Evolutionary conservation across 805 yeast species (phyloP).

Genomic region (Suhomyces emberorum): DNA sequence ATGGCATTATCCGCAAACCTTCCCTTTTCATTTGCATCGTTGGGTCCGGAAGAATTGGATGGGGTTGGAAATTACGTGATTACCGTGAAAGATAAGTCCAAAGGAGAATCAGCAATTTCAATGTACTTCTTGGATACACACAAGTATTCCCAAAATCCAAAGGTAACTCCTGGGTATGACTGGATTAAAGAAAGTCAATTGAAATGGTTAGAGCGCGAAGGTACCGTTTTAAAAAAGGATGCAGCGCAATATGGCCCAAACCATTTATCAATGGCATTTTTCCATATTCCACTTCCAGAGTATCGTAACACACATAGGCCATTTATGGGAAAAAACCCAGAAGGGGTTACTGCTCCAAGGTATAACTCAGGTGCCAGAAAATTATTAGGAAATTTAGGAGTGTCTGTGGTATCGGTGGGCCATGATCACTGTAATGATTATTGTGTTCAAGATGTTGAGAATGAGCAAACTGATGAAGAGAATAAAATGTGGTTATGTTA

Average conservation of each 20-base stretch:
- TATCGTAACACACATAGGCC: conserved; percentile 48
- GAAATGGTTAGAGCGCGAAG: conserved; percentile 45
- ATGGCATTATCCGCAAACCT: conserved; percentile 54
- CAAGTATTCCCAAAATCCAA: conserved; percentile 65
- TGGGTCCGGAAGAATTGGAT: conserved; percentile 64
- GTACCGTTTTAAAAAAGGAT: conserved; percentile 22
- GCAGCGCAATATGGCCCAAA: conserved; percentile 34
- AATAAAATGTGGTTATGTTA: conserved; percentile 78
- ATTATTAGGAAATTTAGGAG: conserved; percentile 61
- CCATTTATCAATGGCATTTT: conserved; percentile 79
- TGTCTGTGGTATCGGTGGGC: conserved; percentile 75
- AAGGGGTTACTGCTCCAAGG: conserved; percentile 75
- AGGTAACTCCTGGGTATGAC: conserved; percentile 75
- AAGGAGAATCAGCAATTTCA: conserved; percentile 43
- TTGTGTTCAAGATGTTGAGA: conserved; percentile 57
- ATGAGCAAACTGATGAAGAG: conserved; percentile 21
- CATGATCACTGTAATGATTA: conserved; percentile 96
- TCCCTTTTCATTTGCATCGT: conserved; percentile 63
- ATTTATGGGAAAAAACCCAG: conserved; percentile 62
- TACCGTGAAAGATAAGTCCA: conserved; percentile 43
- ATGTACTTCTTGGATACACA: conserved; percentile 85
- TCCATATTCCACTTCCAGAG: conserved; percentile 93
- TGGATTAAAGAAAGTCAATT: conserved; percentile 75
- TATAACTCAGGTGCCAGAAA: conserved; percentile 66
- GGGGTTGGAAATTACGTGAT: conserved; percentile 86